phyloP scores from a whole-genome alignment of 805 yeast species.

The Candida maris region DNA sequence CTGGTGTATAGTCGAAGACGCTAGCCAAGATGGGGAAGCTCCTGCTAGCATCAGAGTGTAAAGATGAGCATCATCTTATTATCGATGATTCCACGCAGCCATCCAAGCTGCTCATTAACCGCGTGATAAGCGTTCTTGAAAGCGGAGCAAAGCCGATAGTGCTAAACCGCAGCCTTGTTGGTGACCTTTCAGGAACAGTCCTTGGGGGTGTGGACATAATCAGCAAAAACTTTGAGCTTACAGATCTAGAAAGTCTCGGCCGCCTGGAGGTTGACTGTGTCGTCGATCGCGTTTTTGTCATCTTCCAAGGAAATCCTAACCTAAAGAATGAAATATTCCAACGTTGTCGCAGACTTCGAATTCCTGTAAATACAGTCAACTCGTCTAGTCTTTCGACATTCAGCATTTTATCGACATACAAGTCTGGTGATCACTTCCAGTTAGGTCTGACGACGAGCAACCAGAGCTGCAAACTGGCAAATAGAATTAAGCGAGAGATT shows the following conservation, averaged over 20 bases:
- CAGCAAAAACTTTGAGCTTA: constrained; percentile 33
- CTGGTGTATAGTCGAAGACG: too few species aligned
- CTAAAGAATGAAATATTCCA: constrained; percentile 41
- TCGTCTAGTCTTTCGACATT: constrained; percentile 70
- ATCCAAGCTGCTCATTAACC: constrained; percentile 36
- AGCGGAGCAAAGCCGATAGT: constrained; percentile 57
- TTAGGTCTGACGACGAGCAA: constrained; percentile 83
- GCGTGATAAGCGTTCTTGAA: constrained; percentile 47
- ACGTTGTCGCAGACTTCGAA: constrained; percentile 57
- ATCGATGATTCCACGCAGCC: constrained; percentile 45
- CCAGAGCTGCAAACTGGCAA: constrained; percentile 84
- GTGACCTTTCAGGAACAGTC: background rate
- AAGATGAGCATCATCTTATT: constrained; percentile 53
- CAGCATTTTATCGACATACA: constrained; percentile 66
- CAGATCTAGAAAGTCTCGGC: constrained; percentile 56
- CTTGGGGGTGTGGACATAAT: constrained; percentile 13
- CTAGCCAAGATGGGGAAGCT: constrained; percentile 21
- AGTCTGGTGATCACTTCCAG: constrained; percentile 65
- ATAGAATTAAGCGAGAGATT: constrained; percentile 72
- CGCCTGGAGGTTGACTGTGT: constrained; percentile 56
- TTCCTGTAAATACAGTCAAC: constrained; percentile 81
- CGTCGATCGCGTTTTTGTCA: constrained; percentile 76
- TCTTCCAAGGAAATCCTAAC: constrained; percentile 29
- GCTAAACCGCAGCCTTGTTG: constrained; percentile 31
- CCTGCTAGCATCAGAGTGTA: constrained; percentile 42